phyloP scores from a whole-genome alignment of 441 rosid genomes.

The Mallotus repandus region DNA sequence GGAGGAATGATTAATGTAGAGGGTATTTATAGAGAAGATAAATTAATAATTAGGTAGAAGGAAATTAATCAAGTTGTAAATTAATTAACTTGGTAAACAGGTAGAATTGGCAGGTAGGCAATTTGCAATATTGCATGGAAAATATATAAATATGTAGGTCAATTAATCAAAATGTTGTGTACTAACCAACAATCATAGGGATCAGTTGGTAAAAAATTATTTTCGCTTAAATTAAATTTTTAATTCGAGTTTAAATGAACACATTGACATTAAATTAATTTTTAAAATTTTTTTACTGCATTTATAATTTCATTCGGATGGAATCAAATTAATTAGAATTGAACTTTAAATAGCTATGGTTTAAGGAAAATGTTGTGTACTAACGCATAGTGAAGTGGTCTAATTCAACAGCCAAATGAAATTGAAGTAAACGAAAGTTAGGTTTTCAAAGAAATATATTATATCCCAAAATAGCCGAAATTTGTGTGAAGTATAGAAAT shows the following conservation, averaged over 20 bases:
- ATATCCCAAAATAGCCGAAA: background rate
- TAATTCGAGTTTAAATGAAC: too few relatives aligned
- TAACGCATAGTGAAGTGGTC: conserved; percentile 46
- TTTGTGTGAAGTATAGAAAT: background rate
- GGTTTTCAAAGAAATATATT: conserved; percentile 27
- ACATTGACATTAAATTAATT: too few relatives aligned
- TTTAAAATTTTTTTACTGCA: too few relatives aligned
- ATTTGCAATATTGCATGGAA: background rate
- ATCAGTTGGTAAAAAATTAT: too few relatives aligned
- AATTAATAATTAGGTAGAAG: too few relatives aligned
- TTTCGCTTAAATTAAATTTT: too few relatives aligned
- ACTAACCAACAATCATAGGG: background rate
- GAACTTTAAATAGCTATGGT: too few relatives aligned
- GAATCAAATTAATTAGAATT: too few relatives aligned
- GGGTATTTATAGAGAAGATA: conserved; percentile 9
- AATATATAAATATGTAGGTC: too few relatives aligned
- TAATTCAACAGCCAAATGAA: conserved; percentile 24
- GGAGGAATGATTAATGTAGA: background rate
- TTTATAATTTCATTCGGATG: too few relatives aligned
- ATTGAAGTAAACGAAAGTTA: conserved; percentile 34
- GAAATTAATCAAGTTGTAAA: too few relatives aligned
- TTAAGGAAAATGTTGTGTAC: too few relatives aligned
- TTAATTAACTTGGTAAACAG: background rate
- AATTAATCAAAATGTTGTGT: background rate
- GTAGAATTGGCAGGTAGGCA: background rate